Conservation (phyloP, 2,329 filamentous ascomycete genomes). For the Xylaria sp. region DNA sequence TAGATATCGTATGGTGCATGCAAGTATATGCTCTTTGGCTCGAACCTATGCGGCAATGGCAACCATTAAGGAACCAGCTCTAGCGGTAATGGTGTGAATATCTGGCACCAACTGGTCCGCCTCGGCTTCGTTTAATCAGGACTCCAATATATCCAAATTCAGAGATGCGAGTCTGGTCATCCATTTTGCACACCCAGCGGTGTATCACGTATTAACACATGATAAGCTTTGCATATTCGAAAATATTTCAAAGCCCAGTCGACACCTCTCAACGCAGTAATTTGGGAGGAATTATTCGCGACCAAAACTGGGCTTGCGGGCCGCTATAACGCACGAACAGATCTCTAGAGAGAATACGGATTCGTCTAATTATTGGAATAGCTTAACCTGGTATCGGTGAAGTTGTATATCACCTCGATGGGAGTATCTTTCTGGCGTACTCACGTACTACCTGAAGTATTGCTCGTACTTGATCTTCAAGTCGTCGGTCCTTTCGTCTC, state of each 20-base stretch:
- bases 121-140: not conserved
- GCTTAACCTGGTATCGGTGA: not conserved
- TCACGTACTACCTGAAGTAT: conserved; percentile 67
- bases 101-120: not conserved
- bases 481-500: conserved; percentile 72
- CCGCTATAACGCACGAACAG: not conserved
- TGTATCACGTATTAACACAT: not conserved
- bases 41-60: not conserved
- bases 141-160: not conserved
- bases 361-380: not conserved
- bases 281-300: not conserved
- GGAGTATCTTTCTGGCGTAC: conserved; percentile 68
- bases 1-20: conserved; percentile 9
- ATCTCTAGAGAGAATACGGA: not conserved
- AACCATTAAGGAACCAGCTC: not conserved
- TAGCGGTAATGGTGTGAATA: not conserved
- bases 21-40: not conserved
- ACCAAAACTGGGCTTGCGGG: not conserved
- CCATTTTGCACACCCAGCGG: not conserved
- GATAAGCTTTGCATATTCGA: not conserved
- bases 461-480: conserved; percentile 79
- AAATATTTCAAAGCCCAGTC: not conserved
- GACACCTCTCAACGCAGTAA: not conserved
- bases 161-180: not conserved
- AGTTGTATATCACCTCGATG: conserved; percentile 59